These are phyloP conservation scores for Ceratocystis albifundus DNA, from an alignment of 2,329 filamentous ascomycete genomes.

Conservation along the genomic window DNA sequence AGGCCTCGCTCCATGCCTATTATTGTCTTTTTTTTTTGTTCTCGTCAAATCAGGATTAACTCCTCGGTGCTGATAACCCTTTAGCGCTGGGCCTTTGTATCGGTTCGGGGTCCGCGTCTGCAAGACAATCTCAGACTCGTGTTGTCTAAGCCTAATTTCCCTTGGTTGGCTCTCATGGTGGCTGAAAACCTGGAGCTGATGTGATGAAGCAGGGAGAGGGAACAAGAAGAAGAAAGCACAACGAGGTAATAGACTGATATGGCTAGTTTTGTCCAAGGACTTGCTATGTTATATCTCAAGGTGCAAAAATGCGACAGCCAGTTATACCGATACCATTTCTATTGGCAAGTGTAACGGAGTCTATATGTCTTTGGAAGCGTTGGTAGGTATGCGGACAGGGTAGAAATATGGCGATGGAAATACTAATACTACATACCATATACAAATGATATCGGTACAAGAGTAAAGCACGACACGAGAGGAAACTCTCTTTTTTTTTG, in stretches of 20 bases:
- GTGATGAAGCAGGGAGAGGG: not conserved
- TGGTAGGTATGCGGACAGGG: not conserved
- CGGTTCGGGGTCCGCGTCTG: not conserved
- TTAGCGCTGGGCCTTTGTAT: slow-evolving; percentile 1
- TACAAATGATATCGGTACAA: not conserved
- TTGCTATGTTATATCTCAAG: too few relatives aligned
- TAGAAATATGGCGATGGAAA: not conserved
- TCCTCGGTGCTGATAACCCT: not conserved
- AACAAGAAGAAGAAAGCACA: not conserved
- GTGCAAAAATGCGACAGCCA: too few relatives aligned
- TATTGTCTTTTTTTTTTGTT: not conserved
- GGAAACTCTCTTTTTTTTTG: not conserved
- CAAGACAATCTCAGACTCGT: slow-evolving; percentile 7
- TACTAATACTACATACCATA: not conserved
- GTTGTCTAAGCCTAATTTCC: slow-evolving; percentile 11
- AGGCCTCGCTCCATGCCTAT: not conserved
- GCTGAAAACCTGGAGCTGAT: not conserved
- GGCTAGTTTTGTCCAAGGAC: too few relatives aligned
- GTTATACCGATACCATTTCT: too few relatives aligned
- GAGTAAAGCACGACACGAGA: not conserved
- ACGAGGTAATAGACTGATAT: too few relatives aligned
- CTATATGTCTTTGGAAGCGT: too few relatives aligned
- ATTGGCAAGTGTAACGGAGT: too few relatives aligned
- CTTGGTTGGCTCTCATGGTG: not conserved
- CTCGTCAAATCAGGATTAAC: slow-evolving; percentile 10